These are phyloP conservation scores for Candida adriatica DNA, from an alignment of 805 yeast genomes.

Conservation along the genomic window DNA sequence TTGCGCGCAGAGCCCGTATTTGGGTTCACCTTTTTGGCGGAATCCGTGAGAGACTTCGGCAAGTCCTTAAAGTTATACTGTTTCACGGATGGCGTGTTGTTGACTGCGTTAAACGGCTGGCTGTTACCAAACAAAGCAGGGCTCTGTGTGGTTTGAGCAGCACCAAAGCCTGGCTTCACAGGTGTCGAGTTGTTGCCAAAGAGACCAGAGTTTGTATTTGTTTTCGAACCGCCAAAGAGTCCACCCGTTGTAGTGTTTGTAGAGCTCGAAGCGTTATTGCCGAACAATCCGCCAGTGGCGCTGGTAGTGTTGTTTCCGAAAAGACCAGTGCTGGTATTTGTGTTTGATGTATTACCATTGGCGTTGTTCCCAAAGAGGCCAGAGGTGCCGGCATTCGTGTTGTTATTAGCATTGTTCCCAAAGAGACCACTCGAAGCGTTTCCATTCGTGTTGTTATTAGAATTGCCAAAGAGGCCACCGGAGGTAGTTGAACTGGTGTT, in stretches of 20 bases:
- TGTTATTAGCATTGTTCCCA: slow-evolving; percentile 4
- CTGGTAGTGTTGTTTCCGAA: slow-evolving; percentile 9
- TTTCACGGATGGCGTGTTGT: slow-evolving; percentile 25
- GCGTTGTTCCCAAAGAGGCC: slow-evolving; percentile 10
- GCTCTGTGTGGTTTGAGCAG: neutral
- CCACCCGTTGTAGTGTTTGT: slow-evolving; percentile 9
- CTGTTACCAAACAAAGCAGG: slow-evolving; percentile 12
- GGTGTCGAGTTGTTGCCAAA: slow-evolving; percentile 18
- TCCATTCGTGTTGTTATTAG: slow-evolving; percentile 1
- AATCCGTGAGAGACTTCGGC: slow-evolving; percentile 33
- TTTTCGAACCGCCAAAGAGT: slow-evolving; percentile 17
- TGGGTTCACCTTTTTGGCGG: slow-evolving; percentile 16
- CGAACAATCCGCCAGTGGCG: slow-evolving; percentile 14
- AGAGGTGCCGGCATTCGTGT: slow-evolving; percentile 5
- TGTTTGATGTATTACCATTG: slow-evolving; percentile 1
- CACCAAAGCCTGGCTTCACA: slow-evolving; percentile 1
- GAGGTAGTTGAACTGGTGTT: slow-evolving; percentile 1
- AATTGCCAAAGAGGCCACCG: slow-evolving; percentile 12
- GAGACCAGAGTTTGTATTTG: neutral
- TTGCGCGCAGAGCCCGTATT: slow-evolving; percentile 13
- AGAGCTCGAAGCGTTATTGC: slow-evolving; percentile 3
- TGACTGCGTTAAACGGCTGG: slow-evolving; percentile 19
- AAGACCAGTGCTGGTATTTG: slow-evolving; percentile 9
- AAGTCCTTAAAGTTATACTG: slow-evolving; percentile 27
- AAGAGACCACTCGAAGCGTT: slow-evolving; percentile 8